Percentiles rank a stretch among this genome's conserved stretches.
Evolutionary conservation across 2,329 filamentous ascomycete genomes (phyloP).

Genomic region (Fusarium pininemorale): DNA sequence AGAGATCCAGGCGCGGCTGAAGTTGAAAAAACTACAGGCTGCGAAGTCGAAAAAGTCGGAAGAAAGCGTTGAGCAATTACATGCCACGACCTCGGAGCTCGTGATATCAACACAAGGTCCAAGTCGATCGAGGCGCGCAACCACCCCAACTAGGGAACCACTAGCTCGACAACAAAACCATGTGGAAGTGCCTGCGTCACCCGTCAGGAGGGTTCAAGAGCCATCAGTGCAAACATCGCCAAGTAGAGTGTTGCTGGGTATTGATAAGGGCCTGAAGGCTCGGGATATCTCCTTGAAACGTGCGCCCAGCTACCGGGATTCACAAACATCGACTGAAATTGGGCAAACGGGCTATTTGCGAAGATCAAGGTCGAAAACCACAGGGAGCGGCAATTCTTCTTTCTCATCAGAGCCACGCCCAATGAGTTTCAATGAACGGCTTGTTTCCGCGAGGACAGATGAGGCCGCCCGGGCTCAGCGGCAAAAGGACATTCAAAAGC

Average conservation of each 20-base stretch:
- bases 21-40: conserved; percentile 85
- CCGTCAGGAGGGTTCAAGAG: conserved; percentile 69
- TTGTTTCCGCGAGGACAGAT: conserved; percentile 74
- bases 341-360: conserved; percentile 53
- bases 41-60: conserved; percentile 43
- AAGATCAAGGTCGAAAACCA: conserved; percentile 54
- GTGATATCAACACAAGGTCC: conserved; percentile 35
- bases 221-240: conserved; percentile 74
- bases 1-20: conserved; percentile 87
- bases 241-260: conserved; percentile 81
- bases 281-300: conserved; percentile 86
- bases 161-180: conserved; percentile 43
- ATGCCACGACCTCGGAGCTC: conserved; percentile 32
- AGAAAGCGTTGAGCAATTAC: conserved; percentile 29
- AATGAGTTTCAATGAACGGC: conserved; percentile 82
- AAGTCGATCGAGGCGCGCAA: conserved; percentile 37
- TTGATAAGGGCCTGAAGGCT: conserved; percentile 86
- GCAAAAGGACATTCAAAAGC: conserved; percentile 61
- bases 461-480: conserved; percentile 62
- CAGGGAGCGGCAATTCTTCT: conserved; percentile 41
- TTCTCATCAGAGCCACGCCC: conserved; percentile 50
- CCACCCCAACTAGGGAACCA: conserved; percentile 42
- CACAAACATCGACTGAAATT: conserved; percentile 23
- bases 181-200: conserved; percentile 79
- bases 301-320: conserved; percentile 61